A percentile compares a stretch with the other conserved stretches of the same genome.
phyloP scores from a whole-genome alignment of 768 basidiomycete genomes.

The Pholiota microspora region DNA sequence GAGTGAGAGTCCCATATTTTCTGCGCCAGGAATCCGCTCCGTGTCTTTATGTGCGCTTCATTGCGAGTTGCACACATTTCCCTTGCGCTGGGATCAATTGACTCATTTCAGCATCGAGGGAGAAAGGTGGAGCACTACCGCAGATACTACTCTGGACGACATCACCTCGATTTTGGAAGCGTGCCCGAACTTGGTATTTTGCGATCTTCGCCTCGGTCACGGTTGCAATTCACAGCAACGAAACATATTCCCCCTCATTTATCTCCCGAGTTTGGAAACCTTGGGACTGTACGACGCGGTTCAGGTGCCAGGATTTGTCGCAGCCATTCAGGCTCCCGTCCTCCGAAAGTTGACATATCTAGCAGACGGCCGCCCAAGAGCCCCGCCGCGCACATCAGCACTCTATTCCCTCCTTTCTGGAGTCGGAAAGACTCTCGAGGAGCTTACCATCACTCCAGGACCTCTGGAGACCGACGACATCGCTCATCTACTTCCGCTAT shows the following conservation, averaged over 20 bases:
- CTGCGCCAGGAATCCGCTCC: neutral
- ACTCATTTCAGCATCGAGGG: neutral
- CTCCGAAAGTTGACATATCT: neutral
- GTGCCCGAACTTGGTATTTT: neutral
- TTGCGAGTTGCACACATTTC: neutral
- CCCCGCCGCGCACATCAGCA: neutral
- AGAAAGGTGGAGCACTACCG: neutral
- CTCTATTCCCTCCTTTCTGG: neutral
- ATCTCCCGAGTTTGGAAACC: neutral
- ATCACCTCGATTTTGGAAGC: neutral
- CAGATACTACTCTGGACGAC: neutral
- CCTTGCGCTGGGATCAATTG: slow-evolving; percentile 1
- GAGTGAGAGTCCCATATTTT: neutral
- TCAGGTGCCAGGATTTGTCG: neutral
- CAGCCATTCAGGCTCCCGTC: neutral
- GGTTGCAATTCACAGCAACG: neutral
- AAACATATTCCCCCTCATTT: neutral
- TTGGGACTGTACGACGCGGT: neutral
- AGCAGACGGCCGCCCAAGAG: neutral
- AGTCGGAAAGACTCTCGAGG: neutral
- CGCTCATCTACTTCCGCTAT: neutral
- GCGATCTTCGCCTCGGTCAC: neutral
- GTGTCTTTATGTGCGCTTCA: neutral
- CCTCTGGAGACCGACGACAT: neutral
- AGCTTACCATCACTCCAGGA: neutral